Conservation (phyloP, 495 filamentous ascomycete species). For the Lophiotrema nucula region DNA sequence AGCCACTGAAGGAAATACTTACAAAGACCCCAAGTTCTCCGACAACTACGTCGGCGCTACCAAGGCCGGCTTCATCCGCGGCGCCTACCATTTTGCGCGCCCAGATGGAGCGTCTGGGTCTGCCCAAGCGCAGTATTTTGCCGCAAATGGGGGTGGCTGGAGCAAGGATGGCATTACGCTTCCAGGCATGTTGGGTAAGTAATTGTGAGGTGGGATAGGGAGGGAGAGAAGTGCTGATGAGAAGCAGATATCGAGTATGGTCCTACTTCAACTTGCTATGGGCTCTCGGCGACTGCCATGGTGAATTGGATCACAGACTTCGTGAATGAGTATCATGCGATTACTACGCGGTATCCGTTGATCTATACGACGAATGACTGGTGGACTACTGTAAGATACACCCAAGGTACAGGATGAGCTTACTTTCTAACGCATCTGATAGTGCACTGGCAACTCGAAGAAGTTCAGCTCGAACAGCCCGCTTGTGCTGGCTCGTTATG, state of each 20-base stretch:
- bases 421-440: not conserved
- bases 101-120: constrained; percentile 51
- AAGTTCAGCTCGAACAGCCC: constrained; percentile 54
- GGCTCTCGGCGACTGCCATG: constrained; percentile 53
- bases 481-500: constrained; percentile 58
- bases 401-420: not conserved
- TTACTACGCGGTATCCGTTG: constrained; percentile 56
- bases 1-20: constrained; percentile 61
- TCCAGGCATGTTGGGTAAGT: constrained; percentile 56
- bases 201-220: not conserved
- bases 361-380: constrained; percentile 61
- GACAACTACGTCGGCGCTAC: constrained; percentile 57
- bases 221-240: not conserved
- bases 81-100: constrained; percentile 65
- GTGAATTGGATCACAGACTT: constrained; percentile 62
- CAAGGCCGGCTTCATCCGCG: constrained; percentile 57
- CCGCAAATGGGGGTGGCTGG: constrained; percentile 64
- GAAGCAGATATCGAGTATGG: constrained; percentile 57
- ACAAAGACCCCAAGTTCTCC: constrained; percentile 53
- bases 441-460: constrained; percentile 57
- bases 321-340: constrained; percentile 53
- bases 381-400: constrained; percentile 48
- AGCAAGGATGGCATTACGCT: constrained; percentile 60
- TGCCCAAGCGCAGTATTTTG: constrained; percentile 58
- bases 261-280: constrained; percentile 50